Evolutionary conservation across 768 basidiomycete species (phyloP).

Genomic region (Pulveroboletus sp.): DNA sequence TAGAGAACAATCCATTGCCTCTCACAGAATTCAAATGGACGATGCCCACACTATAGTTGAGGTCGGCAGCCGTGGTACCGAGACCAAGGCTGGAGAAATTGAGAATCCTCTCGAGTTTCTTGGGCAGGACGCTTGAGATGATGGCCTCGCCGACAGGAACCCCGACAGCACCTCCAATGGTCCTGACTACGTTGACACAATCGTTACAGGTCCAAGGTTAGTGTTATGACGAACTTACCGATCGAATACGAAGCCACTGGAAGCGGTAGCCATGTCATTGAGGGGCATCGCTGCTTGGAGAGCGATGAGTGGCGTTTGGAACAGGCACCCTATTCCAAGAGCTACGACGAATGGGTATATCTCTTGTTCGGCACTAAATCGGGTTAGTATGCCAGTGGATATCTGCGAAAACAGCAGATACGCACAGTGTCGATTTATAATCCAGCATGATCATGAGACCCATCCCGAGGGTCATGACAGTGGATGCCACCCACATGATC

Average conservation of each 20-base stretch:
- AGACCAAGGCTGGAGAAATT: slow-evolving; percentile 23
- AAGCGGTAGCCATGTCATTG: slow-evolving; percentile 82
- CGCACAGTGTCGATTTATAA: slow-evolving; percentile 41
- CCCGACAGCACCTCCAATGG: slow-evolving; percentile 72
- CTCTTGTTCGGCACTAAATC: slow-evolving; percentile 53
- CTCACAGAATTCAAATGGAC: slow-evolving; percentile 34
- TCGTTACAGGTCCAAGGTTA: background rate
- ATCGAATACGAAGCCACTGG: slow-evolving; percentile 65
- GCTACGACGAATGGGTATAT: slow-evolving; percentile 65
- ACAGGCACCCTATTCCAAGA: slow-evolving; percentile 59
- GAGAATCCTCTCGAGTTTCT: slow-evolving; percentile 32
- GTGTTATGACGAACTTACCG: slow-evolving; percentile 35
- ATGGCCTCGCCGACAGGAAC: slow-evolving; percentile 72
- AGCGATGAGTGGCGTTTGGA: slow-evolving; percentile 64
- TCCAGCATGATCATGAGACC: slow-evolving; percentile 74
- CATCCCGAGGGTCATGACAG: slow-evolving; percentile 54
- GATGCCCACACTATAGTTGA: slow-evolving; percentile 43
- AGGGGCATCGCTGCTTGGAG: slow-evolving; percentile 86
- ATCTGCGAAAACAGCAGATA: background rate
- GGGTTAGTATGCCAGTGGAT: slow-evolving; percentile 3
- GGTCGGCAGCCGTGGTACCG: slow-evolving; percentile 38
- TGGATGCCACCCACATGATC: slow-evolving; percentile 61
- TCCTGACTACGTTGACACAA: slow-evolving; percentile 34
- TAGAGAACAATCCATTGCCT: background rate
- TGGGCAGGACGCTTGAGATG: slow-evolving; percentile 48